These are phyloP conservation scores for Cardamine resedifolia DNA, from an alignment of 345 rosid genomes.

Conservation along the genomic window DNA sequence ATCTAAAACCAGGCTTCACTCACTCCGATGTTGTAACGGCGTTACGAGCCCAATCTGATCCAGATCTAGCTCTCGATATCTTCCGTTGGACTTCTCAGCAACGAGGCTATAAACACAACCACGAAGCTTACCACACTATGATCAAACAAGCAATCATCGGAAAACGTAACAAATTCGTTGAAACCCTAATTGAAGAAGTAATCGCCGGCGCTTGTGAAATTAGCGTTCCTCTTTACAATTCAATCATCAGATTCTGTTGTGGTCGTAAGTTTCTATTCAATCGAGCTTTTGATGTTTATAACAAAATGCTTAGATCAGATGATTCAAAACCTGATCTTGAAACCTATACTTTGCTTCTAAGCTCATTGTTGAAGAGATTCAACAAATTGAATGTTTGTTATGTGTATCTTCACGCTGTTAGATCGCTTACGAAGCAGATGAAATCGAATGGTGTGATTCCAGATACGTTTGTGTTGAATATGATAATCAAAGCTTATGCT, in stretches of 20 bases:
- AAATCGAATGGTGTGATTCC: conserved; percentile 78
- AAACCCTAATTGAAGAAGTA: conserved; percentile 76
- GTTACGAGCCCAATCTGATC: conserved; percentile 70
- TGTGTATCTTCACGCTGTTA: conserved; percentile 74
- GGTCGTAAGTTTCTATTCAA: conserved; percentile 72
- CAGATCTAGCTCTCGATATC: conserved; percentile 84
- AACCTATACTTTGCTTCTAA: conserved; percentile 61
- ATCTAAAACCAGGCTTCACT: conserved; percentile 81
- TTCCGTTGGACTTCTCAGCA: conserved; percentile 92
- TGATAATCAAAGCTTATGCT: conserved; percentile 83
- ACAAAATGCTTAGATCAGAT: conserved; percentile 67
- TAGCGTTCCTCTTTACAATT: conserved; percentile 69
- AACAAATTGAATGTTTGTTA: conserved; percentile 68
- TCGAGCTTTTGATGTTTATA: conserved; percentile 79
- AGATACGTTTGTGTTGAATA: conserved; percentile 72
- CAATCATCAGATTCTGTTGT: conserved; percentile 71
- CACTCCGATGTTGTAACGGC: conserved; percentile 64
- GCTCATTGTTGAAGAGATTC: conserved; percentile 69
- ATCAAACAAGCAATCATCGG: conserved; percentile 62
- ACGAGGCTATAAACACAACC: conserved; percentile 68
- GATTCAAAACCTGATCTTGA: conserved; percentile 74
- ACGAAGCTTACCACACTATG: conserved; percentile 60
- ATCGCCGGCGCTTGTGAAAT: conserved; percentile 80
- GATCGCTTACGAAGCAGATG: conserved; percentile 84
- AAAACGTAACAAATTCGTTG: conserved; percentile 65